Conservation (phyloP, 2,329 filamentous ascomycete genomes). For the Fusarium sp. region DNA sequence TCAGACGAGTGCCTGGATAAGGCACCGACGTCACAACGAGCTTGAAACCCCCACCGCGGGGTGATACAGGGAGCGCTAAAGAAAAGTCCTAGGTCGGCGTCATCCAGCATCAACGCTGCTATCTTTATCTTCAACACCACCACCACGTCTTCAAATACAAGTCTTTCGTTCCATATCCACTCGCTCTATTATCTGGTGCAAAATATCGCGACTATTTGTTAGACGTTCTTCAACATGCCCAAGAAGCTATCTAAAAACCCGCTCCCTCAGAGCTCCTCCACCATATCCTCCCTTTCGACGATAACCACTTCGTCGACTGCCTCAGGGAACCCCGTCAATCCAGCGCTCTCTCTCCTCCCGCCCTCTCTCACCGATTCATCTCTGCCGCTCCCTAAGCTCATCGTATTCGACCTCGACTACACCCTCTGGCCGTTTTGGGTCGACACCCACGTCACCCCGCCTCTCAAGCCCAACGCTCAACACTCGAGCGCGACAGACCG, state of each 20-base stretch:
- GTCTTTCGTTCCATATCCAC: background rate
- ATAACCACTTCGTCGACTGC: slow-evolving; percentile 42
- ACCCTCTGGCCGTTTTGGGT: slow-evolving; percentile 99
- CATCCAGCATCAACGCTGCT: slow-evolving; percentile 14
- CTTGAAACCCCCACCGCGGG: slow-evolving; percentile 19
- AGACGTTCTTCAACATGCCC: slow-evolving; percentile 41
- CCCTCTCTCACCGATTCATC: slow-evolving; percentile 61
- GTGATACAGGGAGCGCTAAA: background rate
- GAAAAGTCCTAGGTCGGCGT: slow-evolving; percentile 20
- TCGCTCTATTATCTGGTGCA: background rate
- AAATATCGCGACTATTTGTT: background rate
- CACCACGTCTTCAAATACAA: background rate
- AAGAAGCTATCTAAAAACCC: slow-evolving; percentile 49
- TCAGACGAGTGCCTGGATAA: background rate
- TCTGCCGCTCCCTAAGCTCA: slow-evolving; percentile 80
- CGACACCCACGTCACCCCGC: slow-evolving; percentile 87
- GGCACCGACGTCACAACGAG: background rate
- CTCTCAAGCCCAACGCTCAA: slow-evolving; percentile 66
- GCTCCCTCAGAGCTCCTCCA: slow-evolving; percentile 36
- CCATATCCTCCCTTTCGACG: slow-evolving; percentile 36
- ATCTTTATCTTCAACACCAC: slow-evolving; percentile 10
- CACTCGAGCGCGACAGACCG: slow-evolving; percentile 63
- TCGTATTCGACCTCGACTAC: slow-evolving; percentile 97
- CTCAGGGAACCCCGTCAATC: slow-evolving; percentile 53
- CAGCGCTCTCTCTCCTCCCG: slow-evolving; percentile 47